These are phyloP conservation scores for Debaryomycetaceae sp. DNA, from an alignment of 1,139 yeast species.

Conservation along the genomic window DNA sequence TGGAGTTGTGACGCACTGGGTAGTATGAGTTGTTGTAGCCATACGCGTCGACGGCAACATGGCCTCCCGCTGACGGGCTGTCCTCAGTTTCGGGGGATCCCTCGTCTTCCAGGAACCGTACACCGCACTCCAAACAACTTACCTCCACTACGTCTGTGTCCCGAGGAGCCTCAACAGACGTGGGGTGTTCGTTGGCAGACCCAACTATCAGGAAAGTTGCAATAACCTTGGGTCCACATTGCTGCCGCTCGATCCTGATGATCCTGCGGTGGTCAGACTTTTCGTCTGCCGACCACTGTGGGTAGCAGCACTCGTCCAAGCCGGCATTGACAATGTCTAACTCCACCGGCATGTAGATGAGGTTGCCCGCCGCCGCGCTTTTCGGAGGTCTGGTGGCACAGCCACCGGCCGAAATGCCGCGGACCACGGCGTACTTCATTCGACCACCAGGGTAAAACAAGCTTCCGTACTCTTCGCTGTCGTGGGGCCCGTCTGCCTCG, in stretches of 20 bases:
- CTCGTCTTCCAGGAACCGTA: conserved; percentile 15
- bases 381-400: conserved; percentile 54
- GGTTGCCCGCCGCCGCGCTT: conserved; percentile 27
- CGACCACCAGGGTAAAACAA: conserved; percentile 6
- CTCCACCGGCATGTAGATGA: conserved; percentile 42
- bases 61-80: background rate
- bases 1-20: conserved; percentile 6
- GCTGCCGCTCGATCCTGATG: conserved; percentile 52
- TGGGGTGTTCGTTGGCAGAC: conserved; percentile 45
- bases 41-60: conserved; percentile 1
- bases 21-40: conserved; percentile 3
- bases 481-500: background rate
- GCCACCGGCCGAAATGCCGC: conserved; percentile 61
- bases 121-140: conserved; percentile 49
- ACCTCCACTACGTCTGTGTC: conserved; percentile 54
- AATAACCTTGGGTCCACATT: conserved; percentile 41
- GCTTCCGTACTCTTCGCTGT: background rate
- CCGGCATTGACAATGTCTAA: conserved; percentile 41
- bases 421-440: conserved; percentile 38
- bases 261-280: conserved; percentile 49
- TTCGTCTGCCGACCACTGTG: conserved; percentile 48
- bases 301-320: conserved; percentile 44
- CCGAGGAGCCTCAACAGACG: conserved; percentile 25
- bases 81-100: conserved; percentile 10
- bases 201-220: conserved; percentile 52